Evolutionary conservation across 257 asterid species (phyloP).

Genomic region (Verbascum thapsus): DNA sequence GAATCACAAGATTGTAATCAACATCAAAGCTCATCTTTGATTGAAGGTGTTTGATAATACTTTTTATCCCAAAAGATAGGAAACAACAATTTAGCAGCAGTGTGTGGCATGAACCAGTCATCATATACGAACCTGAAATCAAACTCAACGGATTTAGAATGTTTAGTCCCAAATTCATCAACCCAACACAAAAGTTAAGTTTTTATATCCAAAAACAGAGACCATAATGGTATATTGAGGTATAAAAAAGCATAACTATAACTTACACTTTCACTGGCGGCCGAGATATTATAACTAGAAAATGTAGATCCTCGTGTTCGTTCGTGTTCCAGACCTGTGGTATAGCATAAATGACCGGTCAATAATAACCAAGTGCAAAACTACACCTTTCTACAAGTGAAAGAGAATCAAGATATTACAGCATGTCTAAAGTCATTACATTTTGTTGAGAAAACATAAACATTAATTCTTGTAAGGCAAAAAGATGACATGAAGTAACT

Average conservation of each 20-base stretch:
- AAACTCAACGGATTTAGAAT: background rate
- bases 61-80: slow-evolving; percentile 68
- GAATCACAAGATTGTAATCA: background rate
- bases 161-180: too few species aligned
- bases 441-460: too few species aligned
- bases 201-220: too few species aligned
- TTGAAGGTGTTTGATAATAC: slow-evolving; percentile 40
- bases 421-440: background rate
- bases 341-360: slow-evolving; percentile 9
- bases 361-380: slow-evolving; percentile 5
- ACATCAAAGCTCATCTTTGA: slow-evolving; percentile 67
- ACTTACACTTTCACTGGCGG: slow-evolving; percentile 82
- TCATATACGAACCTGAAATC: slow-evolving; percentile 65
- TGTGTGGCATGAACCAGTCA: slow-evolving; percentile 81
- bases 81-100: slow-evolving; percentile 63
- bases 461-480: too few species aligned
- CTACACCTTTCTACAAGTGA: background rate
- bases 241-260: background rate
- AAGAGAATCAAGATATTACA: background rate
- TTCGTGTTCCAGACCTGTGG: slow-evolving; percentile 62
- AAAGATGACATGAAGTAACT: too few species aligned
- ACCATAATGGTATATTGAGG: background rate
- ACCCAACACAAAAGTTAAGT: too few species aligned
- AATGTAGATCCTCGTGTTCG: slow-evolving; percentile 55
- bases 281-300: slow-evolving; percentile 60